phyloP scores from a whole-genome alignment of 1,284 basidiomycete genomes.

The Binderoboletus segoi region DNA sequence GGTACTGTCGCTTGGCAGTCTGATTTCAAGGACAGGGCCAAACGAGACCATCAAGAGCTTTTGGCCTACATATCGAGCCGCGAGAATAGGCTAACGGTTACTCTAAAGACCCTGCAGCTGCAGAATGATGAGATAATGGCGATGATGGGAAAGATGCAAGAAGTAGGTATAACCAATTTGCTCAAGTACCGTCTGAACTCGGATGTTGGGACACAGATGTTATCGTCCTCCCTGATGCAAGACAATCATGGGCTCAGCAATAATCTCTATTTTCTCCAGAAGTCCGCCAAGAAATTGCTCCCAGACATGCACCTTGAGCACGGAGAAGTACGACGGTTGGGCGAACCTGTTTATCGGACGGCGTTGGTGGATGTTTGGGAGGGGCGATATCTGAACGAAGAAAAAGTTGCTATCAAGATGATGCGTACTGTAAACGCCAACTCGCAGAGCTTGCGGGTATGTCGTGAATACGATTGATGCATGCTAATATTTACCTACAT shows the following conservation, averaged over 20 bases:
- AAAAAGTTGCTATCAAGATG: conserved; percentile 59
- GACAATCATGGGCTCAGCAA: conserved; percentile 46
- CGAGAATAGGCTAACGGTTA: conserved; percentile 41
- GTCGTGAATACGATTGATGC: conserved; percentile 4
- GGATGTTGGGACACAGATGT: conserved; percentile 24
- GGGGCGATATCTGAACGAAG: conserved; percentile 51
- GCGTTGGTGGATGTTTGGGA: conserved; percentile 55
- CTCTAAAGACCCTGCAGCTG: conserved; percentile 34
- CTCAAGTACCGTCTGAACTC: too few species aligned
- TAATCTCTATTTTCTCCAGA: conserved; percentile 53
- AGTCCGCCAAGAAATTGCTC: conserved; percentile 45
- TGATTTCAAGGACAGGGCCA: conserved; percentile 39
- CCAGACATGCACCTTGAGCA: conserved; percentile 50
- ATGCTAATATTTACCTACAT: conserved; percentile 3
- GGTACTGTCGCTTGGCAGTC: conserved; percentile 51
- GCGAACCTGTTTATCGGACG: conserved; percentile 51
- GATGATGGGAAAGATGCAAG: conserved; percentile 51
- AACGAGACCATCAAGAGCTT: conserved; percentile 46
- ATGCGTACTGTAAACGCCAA: conserved; percentile 51
- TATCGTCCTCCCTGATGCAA: conserved; percentile 33
- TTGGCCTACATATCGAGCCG: conserved; percentile 47
- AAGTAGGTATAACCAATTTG: conserved; percentile 38
- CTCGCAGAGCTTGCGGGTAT: conserved; percentile 45
- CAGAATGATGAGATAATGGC: conserved; percentile 37
- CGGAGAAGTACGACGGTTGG: conserved; percentile 53